phyloP scores from a whole-genome alignment of 768 basidiomycete genomes.

The Lactifluus pinguis region DNA sequence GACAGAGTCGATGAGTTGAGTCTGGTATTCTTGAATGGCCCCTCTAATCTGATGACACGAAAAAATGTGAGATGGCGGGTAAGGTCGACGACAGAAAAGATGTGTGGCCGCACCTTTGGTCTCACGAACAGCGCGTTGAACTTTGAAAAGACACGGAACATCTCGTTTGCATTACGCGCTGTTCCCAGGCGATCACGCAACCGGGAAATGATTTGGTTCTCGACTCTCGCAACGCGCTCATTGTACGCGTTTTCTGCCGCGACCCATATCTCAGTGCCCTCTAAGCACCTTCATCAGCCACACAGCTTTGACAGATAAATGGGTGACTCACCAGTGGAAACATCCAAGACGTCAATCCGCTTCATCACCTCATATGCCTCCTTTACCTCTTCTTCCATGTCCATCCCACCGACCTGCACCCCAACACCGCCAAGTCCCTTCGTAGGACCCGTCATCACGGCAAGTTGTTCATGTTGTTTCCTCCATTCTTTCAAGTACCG shows the following conservation, averaged over 20 bases:
- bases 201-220: conserved; percentile 96
- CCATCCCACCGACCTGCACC: conserved; percentile 79
- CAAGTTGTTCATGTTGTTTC: conserved; percentile 95
- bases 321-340: conserved; percentile 63
- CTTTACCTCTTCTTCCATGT: conserved; percentile 97
- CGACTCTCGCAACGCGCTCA: conserved; percentile 92
- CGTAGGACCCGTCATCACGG: conserved; percentile 94
- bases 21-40: conserved; percentile 98
- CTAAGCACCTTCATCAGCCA: conserved; percentile 31
- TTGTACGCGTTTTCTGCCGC: conserved; percentile 97
- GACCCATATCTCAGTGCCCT: conserved; percentile 97
- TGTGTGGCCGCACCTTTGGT: conserved; percentile 61
- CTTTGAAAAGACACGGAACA: conserved; percentile 98
- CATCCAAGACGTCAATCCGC: conserved; percentile 92
- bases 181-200: conserved; percentile 88
- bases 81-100: background rate
- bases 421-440: conserved; percentile 71
- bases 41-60: conserved; percentile 65
- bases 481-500: conserved; percentile 86
- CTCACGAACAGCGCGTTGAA: conserved; percentile 96
- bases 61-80: background rate
- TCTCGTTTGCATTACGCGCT: conserved; percentile 95
- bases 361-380: conserved; percentile 97
- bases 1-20: conserved; percentile 95
- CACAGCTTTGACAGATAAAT: background rate